phyloP scores from a whole-genome alignment of 352 stramenopile genomes.

The Peronospora belbahrii region DNA sequence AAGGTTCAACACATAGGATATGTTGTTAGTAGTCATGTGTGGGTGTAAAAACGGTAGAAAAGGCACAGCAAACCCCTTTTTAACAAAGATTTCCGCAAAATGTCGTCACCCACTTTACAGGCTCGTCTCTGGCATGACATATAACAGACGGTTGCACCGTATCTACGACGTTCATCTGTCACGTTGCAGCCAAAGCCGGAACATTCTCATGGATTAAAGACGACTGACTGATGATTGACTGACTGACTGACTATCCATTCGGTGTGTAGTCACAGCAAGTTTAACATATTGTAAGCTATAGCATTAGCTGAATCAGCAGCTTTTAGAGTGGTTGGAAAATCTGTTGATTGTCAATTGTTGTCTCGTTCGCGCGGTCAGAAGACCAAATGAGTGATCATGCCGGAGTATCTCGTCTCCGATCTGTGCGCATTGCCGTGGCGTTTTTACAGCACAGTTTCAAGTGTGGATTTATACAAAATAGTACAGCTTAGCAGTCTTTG shows the following conservation, averaged over 20 bases:
- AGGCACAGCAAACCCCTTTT: neutral
- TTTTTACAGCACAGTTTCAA: neutral
- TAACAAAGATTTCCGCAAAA: too few species aligned
- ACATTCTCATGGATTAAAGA: too few species aligned
- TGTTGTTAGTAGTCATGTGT: too few species aligned
- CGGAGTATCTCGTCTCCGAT: neutral
- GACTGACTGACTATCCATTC: neutral
- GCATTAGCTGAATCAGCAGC: neutral
- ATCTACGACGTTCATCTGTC: too few species aligned
- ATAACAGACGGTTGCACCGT: too few species aligned
- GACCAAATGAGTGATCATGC: neutral
- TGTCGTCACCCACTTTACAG: too few species aligned
- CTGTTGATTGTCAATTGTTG: neutral
- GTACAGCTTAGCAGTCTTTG: too few species aligned
- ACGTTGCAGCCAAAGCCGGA: too few species aligned
- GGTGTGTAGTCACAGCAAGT: neutral
- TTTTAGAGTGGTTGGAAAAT: neutral
- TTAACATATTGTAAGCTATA: neutral
- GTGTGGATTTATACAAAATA: neutral
- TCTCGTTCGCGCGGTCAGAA: neutral
- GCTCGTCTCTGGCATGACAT: too few species aligned
- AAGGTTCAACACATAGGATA: constrained; percentile 44
- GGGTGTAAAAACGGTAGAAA: neutral
- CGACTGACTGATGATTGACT: too few species aligned
- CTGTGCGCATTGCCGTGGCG: neutral